phyloP scores from a whole-genome alignment of 805 yeast species.

The Torulaspora maleeae region DNA sequence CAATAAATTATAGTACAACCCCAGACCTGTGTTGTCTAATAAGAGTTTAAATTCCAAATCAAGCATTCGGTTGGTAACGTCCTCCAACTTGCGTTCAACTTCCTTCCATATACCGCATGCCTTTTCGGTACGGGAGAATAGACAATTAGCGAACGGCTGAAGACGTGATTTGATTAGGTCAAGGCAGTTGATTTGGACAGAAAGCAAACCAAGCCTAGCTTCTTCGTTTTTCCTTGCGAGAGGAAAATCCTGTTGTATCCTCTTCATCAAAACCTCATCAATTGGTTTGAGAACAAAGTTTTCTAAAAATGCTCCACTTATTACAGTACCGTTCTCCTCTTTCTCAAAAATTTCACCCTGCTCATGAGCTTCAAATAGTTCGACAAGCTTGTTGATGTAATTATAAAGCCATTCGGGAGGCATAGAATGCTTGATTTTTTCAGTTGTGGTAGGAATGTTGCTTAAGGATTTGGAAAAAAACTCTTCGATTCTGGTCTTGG shows the following conservation, averaged over 20 bases:
- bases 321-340: slow-evolving; percentile 33
- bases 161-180: slow-evolving; percentile 56
- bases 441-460: slow-evolving; percentile 34
- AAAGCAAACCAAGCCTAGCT: slow-evolving; percentile 26
- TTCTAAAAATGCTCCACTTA: slow-evolving; percentile 40
- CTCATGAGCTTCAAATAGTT: slow-evolving; percentile 55
- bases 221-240: slow-evolving; percentile 26
- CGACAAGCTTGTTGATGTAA: slow-evolving; percentile 45
- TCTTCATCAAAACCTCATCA: slow-evolving; percentile 26
- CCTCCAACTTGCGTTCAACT: slow-evolving; percentile 36
- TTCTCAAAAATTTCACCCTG: slow-evolving; percentile 29
- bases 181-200: slow-evolving; percentile 53
- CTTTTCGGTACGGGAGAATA: slow-evolving; percentile 35
- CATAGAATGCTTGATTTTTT: slow-evolving; percentile 50
- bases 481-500: slow-evolving; percentile 23
- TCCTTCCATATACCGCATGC: slow-evolving; percentile 16
- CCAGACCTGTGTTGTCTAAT: slow-evolving; percentile 49
- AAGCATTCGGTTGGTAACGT: slow-evolving; percentile 33
- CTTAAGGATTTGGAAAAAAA: slow-evolving; percentile 22
- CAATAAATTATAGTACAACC: slow-evolving; percentile 57
- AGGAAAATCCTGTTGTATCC: slow-evolving; percentile 32
- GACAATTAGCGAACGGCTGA: slow-evolving; percentile 38
- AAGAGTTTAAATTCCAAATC: slow-evolving; percentile 45
- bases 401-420: slow-evolving; percentile 82
- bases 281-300: slow-evolving; percentile 43